Base-by-base conservation (phyloP, 805 yeast species). In the Candida xiaguanensis region DNA sequence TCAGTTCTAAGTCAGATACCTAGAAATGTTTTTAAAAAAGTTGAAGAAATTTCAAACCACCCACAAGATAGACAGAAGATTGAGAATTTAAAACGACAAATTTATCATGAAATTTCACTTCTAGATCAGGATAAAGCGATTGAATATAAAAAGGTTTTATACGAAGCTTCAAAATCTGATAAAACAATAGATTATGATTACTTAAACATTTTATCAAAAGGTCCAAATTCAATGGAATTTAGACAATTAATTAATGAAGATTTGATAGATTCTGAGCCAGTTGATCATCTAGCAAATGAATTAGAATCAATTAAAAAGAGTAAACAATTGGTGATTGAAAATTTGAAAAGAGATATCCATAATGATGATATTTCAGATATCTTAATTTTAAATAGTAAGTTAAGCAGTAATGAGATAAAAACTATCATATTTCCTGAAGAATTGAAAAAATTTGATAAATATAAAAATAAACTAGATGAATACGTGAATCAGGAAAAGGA, bases 321-420 rank as follows among this genome's bases (percentile, higher is more conserved):
- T 55, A 77, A 95, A 33, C 57, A 65, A 5, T 68, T 77, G 27
- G 70, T 82, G 2, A 65, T 85, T 25, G 70, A 70, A 2, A 86
- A 80, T 36, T 68, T 91, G 51, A 88, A 88, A 53, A 72, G 67
- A 5, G 75, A 75, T 34, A 80, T 85, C 24, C 93, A 82, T 51
- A 70, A 73, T 11, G 98, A 91, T 61, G 97, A 91, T 55, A 87
- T 89, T 36, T 82, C 95, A 0, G 80, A 82, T 38, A 67, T 82
- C 9, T 67, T 91, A 23, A 75, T 91, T 7, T 65, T 82, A 47
- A 82, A 85, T 54, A 63, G 70, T 44, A 78, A 75, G 44, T 72
- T 75, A 27, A 64, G 78, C 4, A 78, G 77, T 6, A 70, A 75
- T 32, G 89, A 82, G 42, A 68, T 78, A 43, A 72, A 71, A 46